These are phyloP conservation scores for Mycena haematopus DNA, from an alignment of 768 basidiomycete genomes.

Conservation along the genomic window DNA sequence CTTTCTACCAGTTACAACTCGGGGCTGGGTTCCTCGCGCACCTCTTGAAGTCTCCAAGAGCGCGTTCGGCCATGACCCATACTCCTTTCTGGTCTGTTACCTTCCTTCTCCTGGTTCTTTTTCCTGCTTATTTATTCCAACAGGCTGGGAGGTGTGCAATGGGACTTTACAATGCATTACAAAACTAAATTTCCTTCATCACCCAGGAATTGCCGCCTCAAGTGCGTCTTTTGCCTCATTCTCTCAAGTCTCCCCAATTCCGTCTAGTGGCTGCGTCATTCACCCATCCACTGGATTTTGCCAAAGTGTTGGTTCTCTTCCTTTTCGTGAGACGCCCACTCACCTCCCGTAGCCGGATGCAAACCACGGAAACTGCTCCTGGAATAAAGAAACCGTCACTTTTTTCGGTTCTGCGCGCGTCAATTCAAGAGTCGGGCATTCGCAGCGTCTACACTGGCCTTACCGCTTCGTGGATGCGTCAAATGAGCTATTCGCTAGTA, in stretches of 20 bases:
- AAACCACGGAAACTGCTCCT: slow-evolving; percentile 60
- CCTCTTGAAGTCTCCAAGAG: not conserved
- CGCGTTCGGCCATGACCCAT: slow-evolving; percentile 27
- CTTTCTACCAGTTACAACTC: no score
- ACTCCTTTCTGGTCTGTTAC: slow-evolving; percentile 57
- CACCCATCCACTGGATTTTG: slow-evolving; percentile 85
- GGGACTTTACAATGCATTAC: slow-evolving; percentile 12
- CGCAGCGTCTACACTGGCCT: slow-evolving; percentile 82
- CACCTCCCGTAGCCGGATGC: slow-evolving; percentile 71
- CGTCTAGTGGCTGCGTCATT: slow-evolving; percentile 75
- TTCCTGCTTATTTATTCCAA: slow-evolving; percentile 19
- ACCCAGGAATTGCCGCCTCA: slow-evolving; percentile 65
- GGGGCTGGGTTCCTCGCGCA: no score
- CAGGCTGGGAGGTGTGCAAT: slow-evolving; percentile 68
- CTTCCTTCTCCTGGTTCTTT: slow-evolving; percentile 12
- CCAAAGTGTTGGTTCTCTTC: slow-evolving; percentile 71
- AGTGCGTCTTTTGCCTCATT: slow-evolving; percentile 47
- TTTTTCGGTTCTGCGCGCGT: slow-evolving; percentile 64
- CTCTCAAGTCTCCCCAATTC: slow-evolving; percentile 13
- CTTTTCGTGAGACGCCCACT: not conserved
- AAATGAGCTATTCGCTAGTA: slow-evolving; percentile 92
- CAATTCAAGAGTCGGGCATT: slow-evolving; percentile 71
- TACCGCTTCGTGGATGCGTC: slow-evolving; percentile 81
- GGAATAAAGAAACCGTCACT: slow-evolving; percentile 67
- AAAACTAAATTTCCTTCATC: slow-evolving; percentile 16